Evolutionary conservation across 2,329 filamentous ascomycete genomes (phyloP), one percentile per base, ranked within the genome.

Genomic region (Phaeosphaeria sp.): DNA sequence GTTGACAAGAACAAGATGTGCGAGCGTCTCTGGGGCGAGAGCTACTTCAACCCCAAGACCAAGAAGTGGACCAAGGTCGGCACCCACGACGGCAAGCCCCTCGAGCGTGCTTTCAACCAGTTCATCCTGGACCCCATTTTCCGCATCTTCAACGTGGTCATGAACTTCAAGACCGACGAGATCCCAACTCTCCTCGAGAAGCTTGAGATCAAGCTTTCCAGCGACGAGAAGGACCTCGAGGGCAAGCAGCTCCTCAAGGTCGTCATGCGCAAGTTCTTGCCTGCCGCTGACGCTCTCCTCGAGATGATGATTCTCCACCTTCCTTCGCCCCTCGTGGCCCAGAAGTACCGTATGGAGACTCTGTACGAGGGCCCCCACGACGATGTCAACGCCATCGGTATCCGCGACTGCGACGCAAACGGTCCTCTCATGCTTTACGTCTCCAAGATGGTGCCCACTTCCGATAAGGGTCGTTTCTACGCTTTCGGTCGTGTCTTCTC

Each of bases 291-390:
- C 83, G 96, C 94, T 75, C 91, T 99, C 69, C 84, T 99, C 80
- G 95, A 99, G 88, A 99, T 99, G 95, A 96, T 99, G 92, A 94
- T 98, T 85, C 91, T 99, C 78, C 95, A 99, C 84, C 87, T 99
- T 77, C 95, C 95, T 76, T 98, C 95, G 69, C 95, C 95, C 79
- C 87, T 92, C 75, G 96, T 92, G 68, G 95, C 95, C 72, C 95
- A 99, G 87, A 91, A 86, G 82, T 99, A 99, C 88, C 95, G 95
- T 90, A 90, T 87, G 77, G 95, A 98, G 89, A 97, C 93, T 79
- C 88, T 99, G 69, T 99, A 99, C 86, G 95, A 99, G 87, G 95
- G 95, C 87, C 95, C 95, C 74, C 77, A 84, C 59, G 95, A 99
- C 79, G 95, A 99, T 76, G 90, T 92, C 82, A 89, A 89, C 74